Conservation (phyloP, 805 yeast genomes). For the Saccharomycopsis sp. region DNA sequence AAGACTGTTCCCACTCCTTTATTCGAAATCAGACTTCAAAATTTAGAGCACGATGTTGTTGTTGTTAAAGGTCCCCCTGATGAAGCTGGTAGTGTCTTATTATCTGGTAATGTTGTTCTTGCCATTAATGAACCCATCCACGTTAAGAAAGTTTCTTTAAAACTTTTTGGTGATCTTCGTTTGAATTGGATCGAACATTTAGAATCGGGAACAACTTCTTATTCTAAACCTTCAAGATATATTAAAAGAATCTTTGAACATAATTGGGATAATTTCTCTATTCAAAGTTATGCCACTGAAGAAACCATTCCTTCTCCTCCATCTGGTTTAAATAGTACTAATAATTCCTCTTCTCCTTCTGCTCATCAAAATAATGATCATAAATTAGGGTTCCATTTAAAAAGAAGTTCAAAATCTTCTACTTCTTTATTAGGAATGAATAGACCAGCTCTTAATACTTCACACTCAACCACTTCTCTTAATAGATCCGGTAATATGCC, state of each 20-base stretch:
- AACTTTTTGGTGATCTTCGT: slow-evolving; percentile 56
- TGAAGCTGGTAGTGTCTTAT: slow-evolving; percentile 66
- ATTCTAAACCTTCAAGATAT: slow-evolving; percentile 37
- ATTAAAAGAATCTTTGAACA: slow-evolving; percentile 65
- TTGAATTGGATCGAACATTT: slow-evolving; percentile 52
- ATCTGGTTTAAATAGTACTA: not conserved
- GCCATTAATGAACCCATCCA: slow-evolving; percentile 66
- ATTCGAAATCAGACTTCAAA: slow-evolving; percentile 47
- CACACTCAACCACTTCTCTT: not conserved
- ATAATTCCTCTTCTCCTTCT: not conserved
- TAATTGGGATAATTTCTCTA: slow-evolving; percentile 62
- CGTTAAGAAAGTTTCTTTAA: slow-evolving; percentile 52
- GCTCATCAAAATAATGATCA: not conserved
- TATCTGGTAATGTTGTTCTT: slow-evolving; percentile 71
- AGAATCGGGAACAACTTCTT: slow-evolving; percentile 32
- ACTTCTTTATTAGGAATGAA: slow-evolving; percentile 7
- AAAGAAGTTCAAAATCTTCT: slow-evolving; percentile 7
- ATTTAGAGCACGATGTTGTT: slow-evolving; percentile 67
- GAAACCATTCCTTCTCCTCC: not conserved
- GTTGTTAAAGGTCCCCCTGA: slow-evolving; percentile 68
- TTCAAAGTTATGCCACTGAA: slow-evolving; percentile 28
- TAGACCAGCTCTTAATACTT: not conserved
- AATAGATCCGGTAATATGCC: not conserved
- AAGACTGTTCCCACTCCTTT: slow-evolving; percentile 22
- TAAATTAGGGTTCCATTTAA: not conserved